Evolutionary conservation across 768 basidiomycete genomes (phyloP), one percentile per base, ranked within the genome.

Genomic region (Cystofilobasidium ferigula): DNA sequence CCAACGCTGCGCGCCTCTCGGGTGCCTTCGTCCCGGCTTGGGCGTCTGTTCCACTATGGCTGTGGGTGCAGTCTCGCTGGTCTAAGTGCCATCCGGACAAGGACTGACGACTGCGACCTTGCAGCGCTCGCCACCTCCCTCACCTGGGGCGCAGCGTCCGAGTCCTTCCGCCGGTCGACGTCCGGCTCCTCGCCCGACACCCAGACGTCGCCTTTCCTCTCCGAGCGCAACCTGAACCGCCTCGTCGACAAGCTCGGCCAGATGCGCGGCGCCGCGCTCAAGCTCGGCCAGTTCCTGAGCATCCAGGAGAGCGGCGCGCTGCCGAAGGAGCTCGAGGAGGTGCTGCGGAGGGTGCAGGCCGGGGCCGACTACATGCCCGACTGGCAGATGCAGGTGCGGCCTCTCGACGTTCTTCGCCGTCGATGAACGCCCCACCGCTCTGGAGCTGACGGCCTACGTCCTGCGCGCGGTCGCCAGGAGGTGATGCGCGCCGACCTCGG

Each of bases 281-380:
- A 99, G 76, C 78, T 98, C 2, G 95, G 95, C 0, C 95, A 98
- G 73, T 99, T 98, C 73, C 81, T 98, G 80, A 94, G 91, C 73
- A 97, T 98, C 36, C 95, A 99, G 81, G 94, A 99, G 75, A 88
- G 90, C 0, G 86, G 94, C 69, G 78, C 88, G 42, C 79, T 99
- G 1, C 89, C 93, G 0, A 82, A 87, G 0, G 90, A 94, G 69
- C 77, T 97, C 3, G 92, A 97, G 72, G 81, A 83, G 62, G 86
- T 99, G 35, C 85, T 99, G 71, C 83, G 90, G 59, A 80, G 86
- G 34, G 93, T 99, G 0, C 94, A 98, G 73, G 89, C 94, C 70
- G 85, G 86, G 70, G 94, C 94, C 1, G 90, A 99, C 75, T 97
- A 97, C 74, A 99, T 99, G 94, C 94, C 94, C 0, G 87, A 94